Evolutionary conservation across 1,139 yeast genomes (phyloP).

Genomic region (Diutina scorzettiae): DNA sequence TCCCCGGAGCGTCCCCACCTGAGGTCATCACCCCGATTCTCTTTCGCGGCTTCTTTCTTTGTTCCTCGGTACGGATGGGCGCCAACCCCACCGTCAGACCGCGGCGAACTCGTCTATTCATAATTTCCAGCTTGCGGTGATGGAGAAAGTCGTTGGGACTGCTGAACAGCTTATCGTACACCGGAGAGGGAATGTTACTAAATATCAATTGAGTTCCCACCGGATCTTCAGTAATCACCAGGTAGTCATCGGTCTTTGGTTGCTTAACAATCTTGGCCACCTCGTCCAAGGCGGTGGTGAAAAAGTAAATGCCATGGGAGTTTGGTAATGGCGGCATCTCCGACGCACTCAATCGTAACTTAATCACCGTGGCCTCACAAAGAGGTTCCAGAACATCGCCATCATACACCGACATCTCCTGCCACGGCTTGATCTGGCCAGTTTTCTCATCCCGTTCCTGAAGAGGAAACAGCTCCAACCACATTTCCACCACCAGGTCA

Average conservation of each 20-base stretch:
- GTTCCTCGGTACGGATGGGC: background rate
- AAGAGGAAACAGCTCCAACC: slow-evolving; percentile 62
- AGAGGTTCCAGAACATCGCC: slow-evolving; percentile 30
- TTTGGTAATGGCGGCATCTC: slow-evolving; percentile 17
- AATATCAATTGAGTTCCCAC: slow-evolving; percentile 42
- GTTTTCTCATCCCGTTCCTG: slow-evolving; percentile 29
- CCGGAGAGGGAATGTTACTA: slow-evolving; percentile 21
- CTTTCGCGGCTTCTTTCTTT: slow-evolving; percentile 15
- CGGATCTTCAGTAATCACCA: slow-evolving; percentile 37
- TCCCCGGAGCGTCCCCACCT: slow-evolving; percentile 98
- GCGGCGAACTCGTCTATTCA: slow-evolving; percentile 7
- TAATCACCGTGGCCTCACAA: slow-evolving; percentile 29
- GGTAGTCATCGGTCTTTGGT: slow-evolving; percentile 10
- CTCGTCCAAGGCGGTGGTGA: slow-evolving; percentile 34
- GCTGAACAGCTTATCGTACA: slow-evolving; percentile 18
- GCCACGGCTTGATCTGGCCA: slow-evolving; percentile 45
- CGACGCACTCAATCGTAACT: slow-evolving; percentile 42
- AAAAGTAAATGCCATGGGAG: slow-evolving; percentile 25
- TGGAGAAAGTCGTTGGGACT: slow-evolving; percentile 21
- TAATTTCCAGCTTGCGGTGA: slow-evolving; percentile 12
- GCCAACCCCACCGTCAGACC: slow-evolving; percentile 4
- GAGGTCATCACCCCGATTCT: slow-evolving; percentile 93
- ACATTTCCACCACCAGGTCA: slow-evolving; percentile 54
- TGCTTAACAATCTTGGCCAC: slow-evolving; percentile 23
- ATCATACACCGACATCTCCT: slow-evolving; percentile 42